Base-by-base conservation (phyloP, 129 eudicot genomes). In the Saussurea involucrata region DNA sequence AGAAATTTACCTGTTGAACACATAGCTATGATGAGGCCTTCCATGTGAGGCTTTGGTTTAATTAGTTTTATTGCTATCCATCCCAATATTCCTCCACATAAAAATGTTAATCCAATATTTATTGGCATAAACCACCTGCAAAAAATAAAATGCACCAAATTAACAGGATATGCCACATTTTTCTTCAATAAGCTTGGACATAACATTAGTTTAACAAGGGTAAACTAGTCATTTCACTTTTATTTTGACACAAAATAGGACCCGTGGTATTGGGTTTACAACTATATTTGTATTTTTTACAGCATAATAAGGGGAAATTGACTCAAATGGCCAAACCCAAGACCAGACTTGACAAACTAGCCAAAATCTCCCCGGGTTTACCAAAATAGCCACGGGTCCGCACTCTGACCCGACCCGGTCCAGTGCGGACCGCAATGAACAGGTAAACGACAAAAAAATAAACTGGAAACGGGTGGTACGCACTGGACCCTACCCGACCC, bases 91-190 rank as follows among this genome's bases (percentile, higher is more conserved):
- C 95, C 90, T 75, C 97, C 95, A 66, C 81, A 73, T 57, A 92
- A 55, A 78, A 87, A 89, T 33, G 95, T 88, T 68, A 92, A 9
- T 55, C 92, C 94, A 66, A 84, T 76, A 68, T 92, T 89, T 31
- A 91, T 81, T 33, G 94, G 93, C 97, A 91, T 91, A 80, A 91
- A 91, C 97, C 97, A 93, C 98, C 98, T 93, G 76, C 71, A 81
- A 34, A 66, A 24, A 72, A 49, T 1, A 49, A 27, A 46, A 44
- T 15, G 22, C 42, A 60, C 10, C 66, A 78, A 24, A 55, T 32
- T 33, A 34, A 17, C n/a, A 20, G 10, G 29, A 57, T 33, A n/a
- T 53, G 5, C 21, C 17, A 53, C 22, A 53, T n/a, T 53, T 53
- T 8, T 53, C 61, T 53, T 53, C n/a, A 53, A 40, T 17, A 17